These are phyloP conservation scores for Diaporthe australafricana DNA, from an alignment of 2,329 filamentous ascomycete genomes.

Conservation along the genomic window DNA sequence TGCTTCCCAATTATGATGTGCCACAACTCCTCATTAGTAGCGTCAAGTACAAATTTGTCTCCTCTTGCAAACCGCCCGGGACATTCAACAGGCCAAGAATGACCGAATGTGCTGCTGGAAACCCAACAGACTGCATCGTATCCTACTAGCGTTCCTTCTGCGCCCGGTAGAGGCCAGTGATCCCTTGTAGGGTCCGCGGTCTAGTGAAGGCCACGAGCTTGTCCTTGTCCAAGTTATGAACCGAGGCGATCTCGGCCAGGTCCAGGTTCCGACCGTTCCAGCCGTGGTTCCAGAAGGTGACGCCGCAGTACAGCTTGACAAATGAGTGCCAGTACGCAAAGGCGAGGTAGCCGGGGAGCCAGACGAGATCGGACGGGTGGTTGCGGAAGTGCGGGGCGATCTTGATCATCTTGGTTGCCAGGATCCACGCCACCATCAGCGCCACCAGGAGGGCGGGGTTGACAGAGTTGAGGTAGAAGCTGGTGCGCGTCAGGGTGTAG, in stretches of 20 bases:
- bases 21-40: too few species aligned
- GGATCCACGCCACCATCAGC: constrained; percentile 56
- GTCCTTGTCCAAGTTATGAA: constrained; percentile 1
- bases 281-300: constrained; percentile 61
- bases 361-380: constrained; percentile 62
- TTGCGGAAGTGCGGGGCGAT: constrained; percentile 62
- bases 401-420: constrained; percentile 69
- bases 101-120: background rate
- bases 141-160: too few species aligned
- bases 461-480: constrained; percentile 32
- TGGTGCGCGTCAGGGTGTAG: constrained; percentile 41
- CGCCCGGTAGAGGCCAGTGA: background rate
- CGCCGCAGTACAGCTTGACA: constrained; percentile 66
- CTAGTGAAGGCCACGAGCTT: background rate
- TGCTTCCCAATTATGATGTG: too few species aligned
- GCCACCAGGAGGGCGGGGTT: constrained; percentile 6
- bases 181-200: background rate
- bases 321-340: constrained; percentile 70
- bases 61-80: too few species aligned
- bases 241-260: background rate
- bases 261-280: constrained; percentile 56
- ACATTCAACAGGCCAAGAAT: background rate
- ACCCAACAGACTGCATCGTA: too few species aligned
- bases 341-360: constrained; percentile 60
- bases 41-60: too few species aligned